Percentiles rank a stretch among this genome's conserved stretches.
These are phyloP conservation scores for Wickerhamiella kurtzmanii DNA, from an alignment of 805 yeast genomes.

Conservation along the genomic window DNA sequence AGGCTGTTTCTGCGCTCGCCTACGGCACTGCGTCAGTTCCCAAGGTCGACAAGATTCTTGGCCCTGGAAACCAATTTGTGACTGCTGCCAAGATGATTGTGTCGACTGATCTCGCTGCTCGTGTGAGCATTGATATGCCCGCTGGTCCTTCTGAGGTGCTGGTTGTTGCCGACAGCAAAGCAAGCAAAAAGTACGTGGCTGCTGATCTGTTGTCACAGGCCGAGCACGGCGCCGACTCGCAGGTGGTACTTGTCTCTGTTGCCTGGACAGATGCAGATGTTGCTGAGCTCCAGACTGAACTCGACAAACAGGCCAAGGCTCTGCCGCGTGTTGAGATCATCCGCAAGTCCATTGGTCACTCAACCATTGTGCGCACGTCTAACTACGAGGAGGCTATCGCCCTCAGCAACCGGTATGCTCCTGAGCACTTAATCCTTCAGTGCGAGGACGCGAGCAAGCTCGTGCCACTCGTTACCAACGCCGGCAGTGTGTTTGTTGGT, in stretches of 20 bases:
- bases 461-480: slow-evolving; percentile 69
- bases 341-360: slow-evolving; percentile 82
- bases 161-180: slow-evolving; percentile 74
- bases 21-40: slow-evolving; percentile 90
- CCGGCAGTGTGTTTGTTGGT: slow-evolving; percentile 95
- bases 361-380: slow-evolving; percentile 60
- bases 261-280: slow-evolving; percentile 48
- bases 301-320: slow-evolving; percentile 65
- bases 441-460: slow-evolving; percentile 61
- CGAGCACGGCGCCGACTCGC: slow-evolving; percentile 97
- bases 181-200: slow-evolving; percentile 96
- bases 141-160: slow-evolving; percentile 98
- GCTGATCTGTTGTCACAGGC: slow-evolving; percentile 93
- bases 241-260: slow-evolving; percentile 82
- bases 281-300: slow-evolving; percentile 62
- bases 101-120: slow-evolving; percentile 86
- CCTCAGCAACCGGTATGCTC: slow-evolving; percentile 87
- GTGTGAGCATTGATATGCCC: slow-evolving; percentile 97
- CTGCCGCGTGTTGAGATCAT: slow-evolving; percentile 91
- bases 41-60: slow-evolving; percentile 91
- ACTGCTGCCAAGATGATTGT: slow-evolving; percentile 98
- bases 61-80: slow-evolving; percentile 98
- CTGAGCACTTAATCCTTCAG: slow-evolving; percentile 93
- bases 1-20: slow-evolving; percentile 97
- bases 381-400: slow-evolving; percentile 66